Percentiles rank a stretch among this genome's conserved stretches.
phyloP scores from a whole-genome alignment of 768 basidiomycete species.

The Phanerochaete sordida region DNA sequence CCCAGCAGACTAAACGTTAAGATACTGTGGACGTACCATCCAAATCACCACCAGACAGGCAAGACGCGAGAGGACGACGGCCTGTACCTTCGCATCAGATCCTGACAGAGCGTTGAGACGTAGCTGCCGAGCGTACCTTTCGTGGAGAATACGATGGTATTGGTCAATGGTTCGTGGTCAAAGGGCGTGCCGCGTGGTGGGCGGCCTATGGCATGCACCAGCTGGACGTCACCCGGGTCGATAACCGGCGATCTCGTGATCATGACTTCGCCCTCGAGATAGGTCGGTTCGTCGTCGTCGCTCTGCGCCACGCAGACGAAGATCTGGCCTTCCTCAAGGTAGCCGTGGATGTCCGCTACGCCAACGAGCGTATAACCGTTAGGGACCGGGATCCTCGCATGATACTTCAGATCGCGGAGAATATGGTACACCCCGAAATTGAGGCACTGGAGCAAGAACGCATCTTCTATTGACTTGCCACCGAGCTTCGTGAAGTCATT shows the following conservation, averaged over 20 bases:
- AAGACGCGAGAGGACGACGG: constrained; percentile 57
- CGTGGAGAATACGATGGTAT: constrained; percentile 64
- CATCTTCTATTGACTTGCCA: constrained; percentile 30
- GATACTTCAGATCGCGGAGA: constrained; percentile 55
- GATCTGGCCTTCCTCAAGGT: constrained; percentile 47
- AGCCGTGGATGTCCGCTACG: constrained; percentile 57
- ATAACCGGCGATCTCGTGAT: constrained; percentile 48
- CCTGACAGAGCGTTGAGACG: not conserved
- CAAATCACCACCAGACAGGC: constrained; percentile 65
- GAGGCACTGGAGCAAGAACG: constrained; percentile 45
- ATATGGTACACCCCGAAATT: constrained; percentile 51
- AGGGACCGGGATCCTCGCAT: constrained; percentile 60
- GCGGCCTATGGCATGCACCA: constrained; percentile 53
- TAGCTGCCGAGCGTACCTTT: constrained; percentile 40
- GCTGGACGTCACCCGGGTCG: constrained; percentile 65
- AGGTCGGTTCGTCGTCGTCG: no score
- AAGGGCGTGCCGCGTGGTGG: constrained; percentile 54
- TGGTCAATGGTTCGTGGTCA: constrained; percentile 44
- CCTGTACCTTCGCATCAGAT: constrained; percentile 33
- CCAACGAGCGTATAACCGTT: constrained; percentile 60
- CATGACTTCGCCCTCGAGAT: constrained; percentile 49
- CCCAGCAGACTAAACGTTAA: not conserved
- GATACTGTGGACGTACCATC: constrained; percentile 43
- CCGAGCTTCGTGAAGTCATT: constrained; percentile 42
- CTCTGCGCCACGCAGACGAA: constrained; percentile 45